phyloP scores from a whole-genome alignment of 2,329 filamentous ascomycete genomes.

The Aureobasidium uvarum region DNA sequence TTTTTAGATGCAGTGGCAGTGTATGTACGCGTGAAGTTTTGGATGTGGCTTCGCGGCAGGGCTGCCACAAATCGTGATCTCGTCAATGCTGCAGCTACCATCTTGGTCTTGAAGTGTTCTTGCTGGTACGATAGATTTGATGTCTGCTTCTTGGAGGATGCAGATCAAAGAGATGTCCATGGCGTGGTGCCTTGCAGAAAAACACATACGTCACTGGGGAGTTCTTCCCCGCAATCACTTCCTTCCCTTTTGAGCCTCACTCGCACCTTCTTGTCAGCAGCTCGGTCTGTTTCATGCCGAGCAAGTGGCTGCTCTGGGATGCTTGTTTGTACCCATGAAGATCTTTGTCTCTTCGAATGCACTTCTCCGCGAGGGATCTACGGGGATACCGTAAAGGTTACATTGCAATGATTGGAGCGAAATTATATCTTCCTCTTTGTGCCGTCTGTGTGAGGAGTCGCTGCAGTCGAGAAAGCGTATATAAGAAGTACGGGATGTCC shows the following conservation, averaged over 20 bases:
- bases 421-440: not conserved
- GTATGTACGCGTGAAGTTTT: conserved; percentile 21
- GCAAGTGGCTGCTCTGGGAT: not conserved
- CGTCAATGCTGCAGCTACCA: conserved; percentile 12
- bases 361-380: conserved; percentile 1
- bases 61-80: not conserved
- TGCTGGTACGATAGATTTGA: not conserved
- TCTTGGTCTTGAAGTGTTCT: not conserved
- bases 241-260: conserved; percentile 14
- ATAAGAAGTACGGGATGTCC: not conserved
- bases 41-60: conserved; percentile 10
- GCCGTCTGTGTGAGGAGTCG: conserved; percentile 1
- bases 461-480: not conserved
- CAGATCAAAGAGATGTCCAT: not conserved
- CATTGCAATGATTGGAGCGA: conserved; percentile 15
- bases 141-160: not conserved
- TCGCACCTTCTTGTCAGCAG: not conserved
- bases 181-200: conserved; percentile 7
- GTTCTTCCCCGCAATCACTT: conserved; percentile 1
- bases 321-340: conserved; percentile 14
- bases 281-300: conserved; percentile 20
- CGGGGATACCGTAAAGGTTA: not conserved
- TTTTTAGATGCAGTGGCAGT: conserved; percentile 27
- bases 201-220: conserved; percentile 7
- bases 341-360: not conserved